Percentiles rank a stretch among this genome's conserved stretches.
phyloP scores from a whole-genome alignment of 2,329 filamentous ascomycete species.

The Apiospora kogelbergensis region DNA sequence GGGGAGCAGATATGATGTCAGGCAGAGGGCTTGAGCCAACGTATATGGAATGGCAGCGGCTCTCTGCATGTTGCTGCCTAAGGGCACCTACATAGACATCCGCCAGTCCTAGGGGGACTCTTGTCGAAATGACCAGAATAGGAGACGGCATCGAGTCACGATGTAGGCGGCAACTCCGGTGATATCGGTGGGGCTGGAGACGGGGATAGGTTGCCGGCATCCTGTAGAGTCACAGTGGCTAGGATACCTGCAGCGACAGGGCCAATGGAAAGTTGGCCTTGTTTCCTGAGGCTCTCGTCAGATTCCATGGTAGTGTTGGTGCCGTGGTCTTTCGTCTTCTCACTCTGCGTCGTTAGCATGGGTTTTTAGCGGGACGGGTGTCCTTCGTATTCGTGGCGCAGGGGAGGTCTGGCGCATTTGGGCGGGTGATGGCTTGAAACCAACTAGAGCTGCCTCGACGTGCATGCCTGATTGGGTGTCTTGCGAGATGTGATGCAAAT shows the following conservation, averaged over 20 bases:
- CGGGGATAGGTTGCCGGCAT: not conserved
- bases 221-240: not conserved
- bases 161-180: slow-evolving; percentile 5
- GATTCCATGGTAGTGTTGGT: not conserved
- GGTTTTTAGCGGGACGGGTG: not conserved
- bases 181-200: not conserved
- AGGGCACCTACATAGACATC: not conserved
- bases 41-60: not conserved
- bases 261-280: not conserved
- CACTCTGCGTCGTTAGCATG: not conserved
- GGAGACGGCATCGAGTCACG: not conserved
- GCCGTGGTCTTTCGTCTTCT: not conserved
- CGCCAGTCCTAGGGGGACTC: not conserved
- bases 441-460: not conserved
- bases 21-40: not conserved
- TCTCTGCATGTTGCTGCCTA: not conserved
- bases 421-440: not conserved
- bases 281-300: slow-evolving; percentile 7
- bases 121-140: not conserved
- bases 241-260: not conserved
- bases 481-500: not conserved
- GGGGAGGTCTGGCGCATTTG: not conserved
- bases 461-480: not conserved
- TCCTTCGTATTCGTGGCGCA: not conserved
- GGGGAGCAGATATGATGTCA: not conserved